Base-by-base conservation (phyloP, 306 rosid species). In the Oemleria cerasiformis region DNA sequence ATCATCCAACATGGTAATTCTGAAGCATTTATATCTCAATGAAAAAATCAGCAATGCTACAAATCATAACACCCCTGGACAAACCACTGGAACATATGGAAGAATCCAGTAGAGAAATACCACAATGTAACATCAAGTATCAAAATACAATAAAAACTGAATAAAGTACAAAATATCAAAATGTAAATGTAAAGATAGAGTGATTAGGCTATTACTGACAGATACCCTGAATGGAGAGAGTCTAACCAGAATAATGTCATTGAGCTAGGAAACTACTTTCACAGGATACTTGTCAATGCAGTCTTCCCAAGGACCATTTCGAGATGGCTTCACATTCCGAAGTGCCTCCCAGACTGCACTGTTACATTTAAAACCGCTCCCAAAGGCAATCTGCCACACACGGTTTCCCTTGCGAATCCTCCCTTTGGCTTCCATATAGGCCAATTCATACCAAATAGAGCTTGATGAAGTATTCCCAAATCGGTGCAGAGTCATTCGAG, bases 321-420 rank as follows among this genome's bases (percentile, higher is more conserved):
- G 76, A 30, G 92, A 90, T 40, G 89, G 83, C 82, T 66, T 82
- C 64, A 90, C 87, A 68, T 82, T 84, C 49, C 76, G 68, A 15
- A 90, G 88, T 4, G 96, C 92, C 80, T 90, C 82, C 96, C 92
- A 90, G 16, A 90, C 86, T 0, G 91, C 96, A 69, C 96, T 90
- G 21, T 90, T 90, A 72, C 96, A 90, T 53, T 87, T 90, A 69
- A 90, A 90, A 39, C 96, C 96, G 75, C 92, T 90, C 25, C 92
- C 96, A 70, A 90, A 90, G n/a, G 92, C 96, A 70, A 90, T 90
- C 81, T 90, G 96, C 96, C 96, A 90, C 30, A 87, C 78, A 54
- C 86, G 88, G 63, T 90, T 82, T 45, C 96, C 91, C 75, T 69
- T 90, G 57, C 71, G 76, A 83, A 90, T 80, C 80, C 91, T 84